Base-by-base conservation (phyloP, 805 yeast genomes). In the Maudiozyma saulgeensis region DNA sequence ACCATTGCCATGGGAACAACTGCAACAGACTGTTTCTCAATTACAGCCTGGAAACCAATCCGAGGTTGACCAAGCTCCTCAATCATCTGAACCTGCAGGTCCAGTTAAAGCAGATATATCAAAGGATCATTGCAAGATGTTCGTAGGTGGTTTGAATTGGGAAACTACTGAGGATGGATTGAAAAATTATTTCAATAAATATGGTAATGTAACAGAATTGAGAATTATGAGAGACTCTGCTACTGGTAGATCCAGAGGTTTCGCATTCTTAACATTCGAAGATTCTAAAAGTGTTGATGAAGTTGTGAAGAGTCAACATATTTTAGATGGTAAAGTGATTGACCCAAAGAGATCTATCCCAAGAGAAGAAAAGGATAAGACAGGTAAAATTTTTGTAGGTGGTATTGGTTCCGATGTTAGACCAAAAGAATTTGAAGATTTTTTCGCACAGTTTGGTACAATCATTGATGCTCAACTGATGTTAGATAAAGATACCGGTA, bases 291-390 rank as follows among this genome's bases (percentile, higher is more conserved):
- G 93, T 41, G 98, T 91, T 35, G 93, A 87, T 62, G 85, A 80
- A 56, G 98, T 91, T 45, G 77, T 91, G 56, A 81, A 80, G 56
- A 81, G 85, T 52, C 93, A 86, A 62, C 99, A 91, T 67, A 79
- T 87, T 47, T 73, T 91, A 47, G 99, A 91, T 63, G 98, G 98
- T 55, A 91, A 91, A 68, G 84, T 93, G 51, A 93, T 91, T 63
- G 99, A 91, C 64, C 98, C 99, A 39, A 91, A 91, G 68, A 79
- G 98, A 61, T 97, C 99, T 23, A 91, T 91, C 60, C 97, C 98
- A 38, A 85, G 87, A 67, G 98, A 91, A 63, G 98, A 91, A 66
- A 98, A 91, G 68, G 96, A 89, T 64, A 87, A 86, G 66, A 89
- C 96, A 12, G 96, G 97, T 58, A 91, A 91, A 71, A 90, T 91